phyloP scores from a whole-genome alignment of 2,329 filamentous ascomycete genomes.

The Alternaria ethzedia region DNA sequence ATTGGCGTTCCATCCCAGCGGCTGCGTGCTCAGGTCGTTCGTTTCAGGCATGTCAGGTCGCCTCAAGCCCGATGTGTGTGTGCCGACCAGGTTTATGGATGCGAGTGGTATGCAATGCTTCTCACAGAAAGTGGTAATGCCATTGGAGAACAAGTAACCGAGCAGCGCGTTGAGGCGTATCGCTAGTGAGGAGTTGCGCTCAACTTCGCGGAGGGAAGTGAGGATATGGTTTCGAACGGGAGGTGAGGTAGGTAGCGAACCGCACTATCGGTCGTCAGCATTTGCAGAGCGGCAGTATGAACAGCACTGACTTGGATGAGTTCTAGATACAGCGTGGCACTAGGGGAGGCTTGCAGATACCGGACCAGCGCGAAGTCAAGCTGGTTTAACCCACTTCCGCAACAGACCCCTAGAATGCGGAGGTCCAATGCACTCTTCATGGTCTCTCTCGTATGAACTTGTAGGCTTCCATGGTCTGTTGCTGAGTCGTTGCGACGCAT shows the following conservation, averaged over 20 bases:
- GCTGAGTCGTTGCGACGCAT: constrained; percentile 24
- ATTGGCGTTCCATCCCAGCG: constrained; percentile 63
- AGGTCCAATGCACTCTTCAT: constrained; percentile 50
- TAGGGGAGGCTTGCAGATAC: constrained; percentile 61
- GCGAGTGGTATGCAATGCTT: constrained; percentile 52
- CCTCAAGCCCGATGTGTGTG: constrained; percentile 60
- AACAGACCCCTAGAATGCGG: constrained; percentile 62
- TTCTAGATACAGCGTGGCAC: constrained; percentile 62
- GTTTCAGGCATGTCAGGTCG: constrained; percentile 24
- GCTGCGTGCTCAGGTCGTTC: constrained; percentile 45
- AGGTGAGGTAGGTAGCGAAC: constrained; percentile 61
- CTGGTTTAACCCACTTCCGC: constrained; percentile 61
- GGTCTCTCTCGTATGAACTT: background rate
- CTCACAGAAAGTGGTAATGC: constrained; percentile 58
- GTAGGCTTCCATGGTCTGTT: constrained; percentile 4
- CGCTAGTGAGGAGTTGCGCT: constrained; percentile 60
- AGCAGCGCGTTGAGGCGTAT: constrained; percentile 65
- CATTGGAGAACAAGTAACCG: constrained; percentile 62
- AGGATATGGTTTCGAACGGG: constrained; percentile 64
- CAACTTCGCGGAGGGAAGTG: constrained; percentile 62
- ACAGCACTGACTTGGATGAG: constrained; percentile 49
- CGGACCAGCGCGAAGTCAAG: constrained; percentile 66
- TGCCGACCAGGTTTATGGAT: constrained; percentile 62
- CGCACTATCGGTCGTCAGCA: constrained; percentile 51
- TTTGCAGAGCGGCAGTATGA: background rate